Evolutionary conservation across 257 asterid species (phyloP).

Genomic region (Phtheirospermum japonicum): DNA sequence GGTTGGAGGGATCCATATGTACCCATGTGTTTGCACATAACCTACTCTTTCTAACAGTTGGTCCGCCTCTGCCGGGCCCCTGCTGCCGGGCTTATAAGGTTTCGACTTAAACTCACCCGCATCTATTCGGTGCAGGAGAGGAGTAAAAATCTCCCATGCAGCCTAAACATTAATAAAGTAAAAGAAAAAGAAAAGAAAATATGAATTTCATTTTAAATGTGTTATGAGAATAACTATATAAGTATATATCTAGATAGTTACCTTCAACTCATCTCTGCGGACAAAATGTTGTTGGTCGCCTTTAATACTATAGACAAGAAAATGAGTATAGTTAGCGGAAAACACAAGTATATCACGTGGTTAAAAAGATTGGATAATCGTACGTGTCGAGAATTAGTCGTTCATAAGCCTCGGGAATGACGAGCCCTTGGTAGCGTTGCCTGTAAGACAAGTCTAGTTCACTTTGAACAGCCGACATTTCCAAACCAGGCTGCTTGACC

Average conservation of each 20-base stretch:
- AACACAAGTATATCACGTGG: no score
- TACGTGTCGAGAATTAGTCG: conserved; percentile 99
- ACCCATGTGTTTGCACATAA: conserved; percentile 91
- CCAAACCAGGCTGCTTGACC: conserved; percentile 99
- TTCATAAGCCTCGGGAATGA: conserved; percentile 97
- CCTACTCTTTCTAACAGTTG: conserved; percentile 61
- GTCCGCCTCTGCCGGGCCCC: conserved; percentile 96
- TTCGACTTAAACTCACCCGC: conserved; percentile 67
- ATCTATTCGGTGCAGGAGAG: conserved; percentile 85
- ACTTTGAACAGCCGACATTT: conserved; percentile 86
- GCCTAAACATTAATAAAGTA: conserved; percentile 70
- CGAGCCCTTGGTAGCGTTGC: conserved; percentile 78
- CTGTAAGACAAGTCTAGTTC: conserved; percentile 87
- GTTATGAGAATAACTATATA: no score
- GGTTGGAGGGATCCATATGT: conserved; percentile 89
- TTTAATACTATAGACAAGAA: no score
- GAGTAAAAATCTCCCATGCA: conserved; percentile 98
- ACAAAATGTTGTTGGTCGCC: no score
- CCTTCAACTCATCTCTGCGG: no score
- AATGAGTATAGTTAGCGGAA: no score
- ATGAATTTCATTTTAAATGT: no score
- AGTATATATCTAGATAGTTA: no score
- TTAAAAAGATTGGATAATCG: conserved; percentile 6
- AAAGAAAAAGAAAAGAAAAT: no score
- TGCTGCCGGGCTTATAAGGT: conserved; percentile 73